These are phyloP conservation scores for Pestalotiopsis sp. DNA, from an alignment of 2,329 filamentous ascomycete genomes.

Conservation along the genomic window DNA sequence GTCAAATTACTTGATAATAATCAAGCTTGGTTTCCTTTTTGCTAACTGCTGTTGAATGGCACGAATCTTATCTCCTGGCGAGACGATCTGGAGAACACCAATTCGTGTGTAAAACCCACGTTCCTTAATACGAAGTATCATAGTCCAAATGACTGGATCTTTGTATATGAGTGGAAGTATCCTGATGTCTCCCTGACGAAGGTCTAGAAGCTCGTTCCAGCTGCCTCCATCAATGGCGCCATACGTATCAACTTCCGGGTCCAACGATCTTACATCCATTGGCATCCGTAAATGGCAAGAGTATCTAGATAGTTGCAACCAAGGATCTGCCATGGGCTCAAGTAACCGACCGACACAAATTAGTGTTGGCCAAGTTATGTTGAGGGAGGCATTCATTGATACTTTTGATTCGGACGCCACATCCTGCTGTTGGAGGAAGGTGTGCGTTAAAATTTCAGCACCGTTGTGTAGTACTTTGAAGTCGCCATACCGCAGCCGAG, in stretches of 20 bases:
- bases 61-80: not conserved
- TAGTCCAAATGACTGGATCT: not conserved
- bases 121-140: not conserved
- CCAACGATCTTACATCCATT: not conserved
- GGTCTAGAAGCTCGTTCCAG: rapidly evolving
- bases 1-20: not conserved
- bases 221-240: not conserved
- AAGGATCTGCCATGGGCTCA: not conserved
- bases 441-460: not conserved
- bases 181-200: not conserved
- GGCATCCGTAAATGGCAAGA: not conserved
- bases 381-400: not conserved
- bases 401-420: not conserved
- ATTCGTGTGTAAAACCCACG: not conserved
- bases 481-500: not conserved
- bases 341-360: not conserved
- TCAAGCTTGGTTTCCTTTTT: not conserved
- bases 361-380: not conserved
- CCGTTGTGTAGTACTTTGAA: not conserved
- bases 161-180: not conserved
- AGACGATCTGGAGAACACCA: not conserved
- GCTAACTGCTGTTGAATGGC: not conserved
- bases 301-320: too few relatives aligned
- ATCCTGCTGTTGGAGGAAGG: not conserved
- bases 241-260: not conserved